Base-by-base conservation (phyloP, 768 basidiomycete genomes). In the Lactarius psammicola region DNA sequence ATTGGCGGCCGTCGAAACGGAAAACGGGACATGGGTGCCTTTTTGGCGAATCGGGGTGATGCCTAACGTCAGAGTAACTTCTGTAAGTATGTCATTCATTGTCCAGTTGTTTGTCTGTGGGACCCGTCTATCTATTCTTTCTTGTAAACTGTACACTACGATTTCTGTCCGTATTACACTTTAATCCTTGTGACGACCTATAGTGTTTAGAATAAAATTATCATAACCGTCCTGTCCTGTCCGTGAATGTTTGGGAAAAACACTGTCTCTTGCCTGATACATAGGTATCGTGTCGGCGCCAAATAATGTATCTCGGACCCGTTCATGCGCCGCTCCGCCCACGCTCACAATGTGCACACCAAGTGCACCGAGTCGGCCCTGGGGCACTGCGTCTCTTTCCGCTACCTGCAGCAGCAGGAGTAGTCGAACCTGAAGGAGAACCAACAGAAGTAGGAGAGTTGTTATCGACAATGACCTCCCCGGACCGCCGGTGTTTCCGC, bases 1-100 rank as follows among this genome's bases (percentile, higher is more conserved):
- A 20, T 67, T 11, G 66, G 66, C 28, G 66, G 66, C 2, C 63
- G 42, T 26, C 58, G 63, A 17, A 67, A 62, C 15, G 61, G 42
- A 10, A 67, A 56, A 36, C 57, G 66, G 28, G 66, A 67, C 28
- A 34, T 67, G 57, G 66, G 66, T 31, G 66, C 66, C 3, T 67
- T 67, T 55, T 46, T 67, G 40, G 66, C 66, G 26, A 66, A 66
- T 46, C 65, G 65, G 9, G 65, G 65, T 28, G 56, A 55, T 30
- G 55, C 55, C 6, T 51, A 51, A 26, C 13, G 13, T n/a, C 17
- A 40, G 40, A 18, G 17, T 40, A 18, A 40, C 17, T 4, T 20
- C 3, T n/a, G 20, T 44, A n/a, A n/a, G 42, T 51, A 15, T 11
- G 44, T n/a, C n/a, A 4, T n/a, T 3, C 38, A 40, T 18, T 40